Base-by-base conservation (phyloP, 352 stramenopile species). In the Globisporangium abappressorium region DNA sequence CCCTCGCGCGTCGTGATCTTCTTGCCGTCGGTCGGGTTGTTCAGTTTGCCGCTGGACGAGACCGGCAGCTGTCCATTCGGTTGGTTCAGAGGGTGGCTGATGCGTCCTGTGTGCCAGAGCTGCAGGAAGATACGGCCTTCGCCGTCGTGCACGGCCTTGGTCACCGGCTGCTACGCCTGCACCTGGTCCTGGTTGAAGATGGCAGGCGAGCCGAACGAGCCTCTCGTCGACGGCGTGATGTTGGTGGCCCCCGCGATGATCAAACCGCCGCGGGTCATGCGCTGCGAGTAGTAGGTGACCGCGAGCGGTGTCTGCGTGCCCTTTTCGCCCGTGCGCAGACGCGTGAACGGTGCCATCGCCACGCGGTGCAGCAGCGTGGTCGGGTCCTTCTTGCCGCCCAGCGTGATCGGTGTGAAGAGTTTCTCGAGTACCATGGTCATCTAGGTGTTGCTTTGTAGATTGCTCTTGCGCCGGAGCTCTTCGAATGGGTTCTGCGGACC, bases 21-120 rank as follows among this genome's bases (percentile, higher is more conserved):
- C 68, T 81, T 81, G 46, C 66, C 72, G 0, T 71, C 73, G 11
- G 54, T 53, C 26, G 78, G 69, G 49, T 75, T 73, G 36, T 68
- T 71, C 33, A 77, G 64, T 64, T 78, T 83, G 55, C 75, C 71
- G 56, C 76, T 90, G 11, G 88, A 81, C 9, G 78, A 90, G 24
- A 95, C 77, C 33, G 78, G 82, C 2, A 81, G 61, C n/a, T 85
- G 69, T 15, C 80, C 82, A 33, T 68, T 70, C 5, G 79, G 79
- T 69, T 94, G 87, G 69, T 86, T 89, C 18, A 77, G 70, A 14
- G 79, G 77, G 71, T 98, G 90, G 9, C 81, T 65, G 55, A 85
- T 75, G 60, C 90, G 81, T 43, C 90, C 92, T 0, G 84, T 87
- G 74, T 98, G 91, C 89, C 90, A 97, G 57, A 97, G 64, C 80